Evolutionary conservation across 2,329 filamentous ascomycete genomes (phyloP).

Genomic region (Immersiporthe knoxdaviesiana): DNA sequence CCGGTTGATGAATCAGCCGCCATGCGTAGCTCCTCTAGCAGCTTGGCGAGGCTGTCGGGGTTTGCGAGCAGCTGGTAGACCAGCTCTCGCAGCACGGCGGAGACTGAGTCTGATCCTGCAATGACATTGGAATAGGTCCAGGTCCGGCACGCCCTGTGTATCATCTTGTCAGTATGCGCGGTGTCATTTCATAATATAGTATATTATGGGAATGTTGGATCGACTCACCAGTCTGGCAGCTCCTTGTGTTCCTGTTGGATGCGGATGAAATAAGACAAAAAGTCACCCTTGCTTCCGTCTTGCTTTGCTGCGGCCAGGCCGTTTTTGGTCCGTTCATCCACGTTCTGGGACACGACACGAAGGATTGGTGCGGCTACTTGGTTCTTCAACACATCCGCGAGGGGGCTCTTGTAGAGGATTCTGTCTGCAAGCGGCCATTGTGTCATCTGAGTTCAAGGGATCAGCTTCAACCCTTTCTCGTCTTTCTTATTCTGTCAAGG

Average conservation of each 20-base stretch:
- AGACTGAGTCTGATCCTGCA: slow-evolving; percentile 38
- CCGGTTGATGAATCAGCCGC: slow-evolving; percentile 30
- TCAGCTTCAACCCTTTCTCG: background rate
- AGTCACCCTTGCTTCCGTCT: background rate
- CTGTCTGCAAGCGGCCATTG: slow-evolving; percentile 11
- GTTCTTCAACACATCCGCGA: slow-evolving; percentile 48
- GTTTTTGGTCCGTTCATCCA: background rate
- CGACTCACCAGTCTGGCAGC: background rate
- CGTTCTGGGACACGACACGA: slow-evolving; percentile 40
- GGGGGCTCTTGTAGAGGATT: slow-evolving; percentile 32
- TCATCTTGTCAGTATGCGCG: background rate
- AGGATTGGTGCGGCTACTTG: slow-evolving; percentile 44
- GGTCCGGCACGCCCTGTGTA: background rate
- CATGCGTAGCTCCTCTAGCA: slow-evolving; percentile 35
- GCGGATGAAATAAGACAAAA: slow-evolving; percentile 2
- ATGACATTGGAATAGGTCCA: slow-evolving; percentile 33
- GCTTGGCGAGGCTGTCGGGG: slow-evolving; percentile 32
- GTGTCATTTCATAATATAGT: slow-evolving; percentile 31
- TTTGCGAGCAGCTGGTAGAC: slow-evolving; percentile 37
- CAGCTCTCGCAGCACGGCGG: slow-evolving; percentile 36
- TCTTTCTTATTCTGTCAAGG: background rate
- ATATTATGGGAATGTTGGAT: background rate
- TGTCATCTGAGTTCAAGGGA: slow-evolving; percentile 40
- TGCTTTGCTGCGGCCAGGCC: background rate
- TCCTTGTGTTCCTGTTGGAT: background rate